Base-by-base conservation (phyloP, 495 filamentous ascomycete species). In the Penicillium chermesinum region DNA sequence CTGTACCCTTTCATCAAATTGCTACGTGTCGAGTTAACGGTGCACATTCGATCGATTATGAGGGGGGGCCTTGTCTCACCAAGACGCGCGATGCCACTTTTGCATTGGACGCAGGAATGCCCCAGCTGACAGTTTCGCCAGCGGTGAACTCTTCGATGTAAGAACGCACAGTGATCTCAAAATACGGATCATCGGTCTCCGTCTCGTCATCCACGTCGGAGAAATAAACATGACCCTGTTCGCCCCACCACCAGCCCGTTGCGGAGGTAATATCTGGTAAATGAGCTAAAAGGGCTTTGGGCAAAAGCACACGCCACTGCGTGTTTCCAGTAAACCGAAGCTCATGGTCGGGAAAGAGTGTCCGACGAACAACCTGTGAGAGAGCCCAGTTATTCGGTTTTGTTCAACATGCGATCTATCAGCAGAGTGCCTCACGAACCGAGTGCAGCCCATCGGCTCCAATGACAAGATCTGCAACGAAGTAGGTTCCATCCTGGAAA, bases 391-490 rank as follows among this genome's bases (percentile, higher is more conserved):
- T 44, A n/a, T n/a, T n/a, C n/a, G n/a, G n/a, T n/a, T n/a, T n/a
- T n/a, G n/a, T n/a, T n/a, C n/a, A n/a, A n/a, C n/a, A n/a, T n/a
- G n/a, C n/a, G n/a, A n/a, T n/a, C n/a, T n/a, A n/a, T n/a, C n/a
- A n/a, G n/a, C 30, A n/a, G 17, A 0, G 5, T 14, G 19, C 8
- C 10, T 32, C 25, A 55, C 69, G 19, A 42, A 79, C 74, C 2
- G 75, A 79, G 49, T 72, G 64, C 42, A 79, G 74, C 10, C 75
- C 75, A 56, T 79, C 76, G 15, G 68, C 76, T 5, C 73, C 75
- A n/a, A 77, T 62, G 6, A 77, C 69, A 6, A 79, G 50, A 62
- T 79, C 74, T 5, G 69, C 72, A 15, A 50, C 48, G 2, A 49
- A 59, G 10, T 59, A 54, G 12, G 54, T 57, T 6, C 62, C 59